phyloP scores from a whole-genome alignment of 331 rosid species.

The Cydonia oblonga region DNA sequence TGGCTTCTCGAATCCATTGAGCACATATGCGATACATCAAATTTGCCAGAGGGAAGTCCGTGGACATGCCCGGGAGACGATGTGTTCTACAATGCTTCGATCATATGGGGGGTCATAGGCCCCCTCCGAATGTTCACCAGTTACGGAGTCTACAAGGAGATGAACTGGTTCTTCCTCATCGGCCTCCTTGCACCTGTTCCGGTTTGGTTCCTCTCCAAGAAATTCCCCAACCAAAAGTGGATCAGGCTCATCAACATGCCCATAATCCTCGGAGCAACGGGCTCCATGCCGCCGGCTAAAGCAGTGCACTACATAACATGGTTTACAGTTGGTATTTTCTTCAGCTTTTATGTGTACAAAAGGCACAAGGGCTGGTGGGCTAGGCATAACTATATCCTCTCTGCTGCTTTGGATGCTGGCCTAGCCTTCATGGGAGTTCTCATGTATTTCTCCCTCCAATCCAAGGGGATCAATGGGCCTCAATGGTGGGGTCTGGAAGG shows the following conservation, averaged over 20 bases:
- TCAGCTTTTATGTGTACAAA: constrained; percentile 40
- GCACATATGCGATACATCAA: constrained; percentile 33
- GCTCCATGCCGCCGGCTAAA: constrained; percentile 40
- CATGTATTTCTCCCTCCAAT: constrained; percentile 47
- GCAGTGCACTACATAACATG: constrained; percentile 40
- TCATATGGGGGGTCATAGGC: constrained; percentile 76
- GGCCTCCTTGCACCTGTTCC: constrained; percentile 50
- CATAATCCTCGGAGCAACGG: constrained; percentile 26
- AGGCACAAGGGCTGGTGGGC: constrained; percentile 67
- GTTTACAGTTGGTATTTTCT: constrained; percentile 56
- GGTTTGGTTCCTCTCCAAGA: constrained; percentile 40
- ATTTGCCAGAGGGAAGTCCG: constrained; percentile 52
- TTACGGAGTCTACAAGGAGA: constrained; percentile 35
- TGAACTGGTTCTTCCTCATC: constrained; percentile 74
- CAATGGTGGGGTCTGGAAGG: constrained; percentile 1
- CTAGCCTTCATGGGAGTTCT: constrained; percentile 50
- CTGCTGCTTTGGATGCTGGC: constrained; percentile 65
- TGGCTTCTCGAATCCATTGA: constrained; percentile 46
- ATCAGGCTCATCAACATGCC: constrained; percentile 50
- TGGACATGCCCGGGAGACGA: constrained; percentile 78
- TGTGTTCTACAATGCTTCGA: constrained; percentile 69
- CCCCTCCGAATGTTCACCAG: constrained; percentile 53
- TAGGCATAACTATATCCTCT: constrained; percentile 53
- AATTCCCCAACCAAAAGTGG: constrained; percentile 41
- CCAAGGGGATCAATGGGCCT: constrained; percentile 26